Conservation (phyloP, 352 stramenopile species). For the Globisporangium paroecandrum region DNA sequence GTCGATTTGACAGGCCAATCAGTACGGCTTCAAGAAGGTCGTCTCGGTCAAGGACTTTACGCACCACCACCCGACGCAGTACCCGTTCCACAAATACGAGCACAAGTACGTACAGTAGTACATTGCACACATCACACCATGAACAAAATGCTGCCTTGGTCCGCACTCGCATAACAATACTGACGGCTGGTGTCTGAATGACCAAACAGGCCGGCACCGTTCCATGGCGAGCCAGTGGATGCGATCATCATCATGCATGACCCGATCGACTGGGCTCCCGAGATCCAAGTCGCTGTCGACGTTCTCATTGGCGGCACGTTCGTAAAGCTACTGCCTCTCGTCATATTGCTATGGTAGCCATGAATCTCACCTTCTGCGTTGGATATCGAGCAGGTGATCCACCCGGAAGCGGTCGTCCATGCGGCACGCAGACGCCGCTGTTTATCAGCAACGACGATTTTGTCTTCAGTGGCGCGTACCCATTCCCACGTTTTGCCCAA, state of each 20-base stretch:
- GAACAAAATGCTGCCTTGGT: neutral
- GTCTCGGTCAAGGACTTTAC: constrained; percentile 70
- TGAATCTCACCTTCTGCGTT: neutral
- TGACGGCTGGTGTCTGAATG: neutral
- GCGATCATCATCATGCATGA: constrained; percentile 91
- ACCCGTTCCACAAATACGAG: constrained; percentile 75
- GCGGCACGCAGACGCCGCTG: constrained; percentile 66
- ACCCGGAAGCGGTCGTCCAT: constrained; percentile 46
- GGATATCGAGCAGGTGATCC: constrained; percentile 36
- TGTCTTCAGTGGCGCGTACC: constrained; percentile 80
- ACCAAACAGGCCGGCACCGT: constrained; percentile 34
- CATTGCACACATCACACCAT: neutral
- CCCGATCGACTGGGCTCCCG: constrained; percentile 83
- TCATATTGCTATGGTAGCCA: neutral
- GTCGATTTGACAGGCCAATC: constrained; percentile 24
- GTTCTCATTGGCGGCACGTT: constrained; percentile 67
- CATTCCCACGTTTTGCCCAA: constrained; percentile 82
- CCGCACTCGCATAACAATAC: neutral
- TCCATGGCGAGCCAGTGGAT: constrained; percentile 71
- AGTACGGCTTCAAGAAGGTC: constrained; percentile 85
- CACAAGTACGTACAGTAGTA: constrained; percentile 35
- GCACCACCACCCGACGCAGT: constrained; percentile 69
- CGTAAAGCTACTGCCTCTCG: neutral
- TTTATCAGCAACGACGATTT: constrained; percentile 89
- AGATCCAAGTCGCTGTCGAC: constrained; percentile 88